Conservation (phyloP, 805 yeast genomes). For the Suhomyces kilbournensis region DNA sequence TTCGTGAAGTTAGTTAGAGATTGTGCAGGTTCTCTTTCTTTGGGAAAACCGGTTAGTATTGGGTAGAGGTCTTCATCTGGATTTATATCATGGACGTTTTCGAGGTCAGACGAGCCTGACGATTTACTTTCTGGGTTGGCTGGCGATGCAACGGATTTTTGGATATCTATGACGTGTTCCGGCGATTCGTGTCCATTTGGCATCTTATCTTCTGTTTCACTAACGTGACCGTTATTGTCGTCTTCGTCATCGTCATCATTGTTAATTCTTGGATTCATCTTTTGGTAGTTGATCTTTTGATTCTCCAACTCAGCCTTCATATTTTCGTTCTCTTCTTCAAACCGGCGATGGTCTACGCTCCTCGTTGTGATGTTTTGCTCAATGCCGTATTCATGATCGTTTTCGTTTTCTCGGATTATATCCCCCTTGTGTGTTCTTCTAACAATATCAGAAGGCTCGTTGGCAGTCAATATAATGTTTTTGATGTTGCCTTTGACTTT, state of each 20-base stretch:
- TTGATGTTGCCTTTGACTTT: conserved; percentile 67
- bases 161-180: neutral
- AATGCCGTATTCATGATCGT: conserved; percentile 19
- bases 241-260: conserved; percentile 29
- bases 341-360: conserved; percentile 37
- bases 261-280: conserved; percentile 19
- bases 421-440: conserved; percentile 88
- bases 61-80: conserved; percentile 4
- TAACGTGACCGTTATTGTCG: conserved; percentile 7
- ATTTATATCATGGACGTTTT: conserved; percentile 3
- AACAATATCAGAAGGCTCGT: conserved; percentile 54
- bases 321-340: conserved; percentile 11
- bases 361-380: conserved; percentile 27
- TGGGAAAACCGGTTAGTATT: conserved; percentile 1
- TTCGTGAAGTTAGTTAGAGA: neutral
- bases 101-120: conserved; percentile 7
- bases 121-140: conserved; percentile 1
- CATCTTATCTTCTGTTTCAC: conserved; percentile 4
- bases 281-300: conserved; percentile 10
- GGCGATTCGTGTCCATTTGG: conserved; percentile 2
- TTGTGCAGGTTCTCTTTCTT: neutral
- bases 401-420: conserved; percentile 58
- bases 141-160: neutral
- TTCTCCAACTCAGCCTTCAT: conserved; percentile 1
- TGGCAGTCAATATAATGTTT: conserved; percentile 63